Percentiles rank a stretch among this genome's conserved stretches.
These are phyloP conservation scores for Paramecium caudatum DNA, from an alignment of 73 alveolate species.

Conservation along the genomic window DNA sequence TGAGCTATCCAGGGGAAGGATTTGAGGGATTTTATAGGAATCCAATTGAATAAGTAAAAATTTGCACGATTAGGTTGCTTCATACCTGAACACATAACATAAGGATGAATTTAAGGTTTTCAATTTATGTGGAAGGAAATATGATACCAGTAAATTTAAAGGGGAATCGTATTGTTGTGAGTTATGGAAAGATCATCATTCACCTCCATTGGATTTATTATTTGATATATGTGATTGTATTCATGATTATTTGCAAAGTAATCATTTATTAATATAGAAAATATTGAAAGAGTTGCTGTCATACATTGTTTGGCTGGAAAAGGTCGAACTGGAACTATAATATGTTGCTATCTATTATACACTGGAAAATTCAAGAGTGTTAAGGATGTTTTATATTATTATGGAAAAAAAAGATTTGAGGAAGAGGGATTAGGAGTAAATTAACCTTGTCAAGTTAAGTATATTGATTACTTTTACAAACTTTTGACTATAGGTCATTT, in stretches of 20 bases:
- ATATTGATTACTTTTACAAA: slow-evolving; percentile 80
- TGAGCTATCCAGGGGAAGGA: slow-evolving; percentile 95
- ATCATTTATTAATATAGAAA: not conserved
- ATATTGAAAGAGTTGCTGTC: slow-evolving; percentile 69
- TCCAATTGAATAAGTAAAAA: slow-evolving; percentile 74
- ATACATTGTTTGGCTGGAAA: slow-evolving; percentile 91
- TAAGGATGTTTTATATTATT: slow-evolving; percentile 80
- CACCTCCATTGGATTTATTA: slow-evolving; percentile 88
- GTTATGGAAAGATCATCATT: slow-evolving; percentile 93
- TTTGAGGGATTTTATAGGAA: slow-evolving; percentile 80
- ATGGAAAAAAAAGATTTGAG: slow-evolving; percentile 80
- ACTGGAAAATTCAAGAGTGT: slow-evolving; percentile 81
- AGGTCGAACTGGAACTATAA: slow-evolving; percentile 90
- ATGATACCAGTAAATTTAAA: slow-evolving; percentile 85
- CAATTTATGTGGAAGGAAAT: slow-evolving; percentile 90
- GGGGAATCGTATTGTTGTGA: slow-evolving; percentile 78
- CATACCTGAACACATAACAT: slow-evolving; percentile 87
- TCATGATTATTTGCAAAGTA: slow-evolving; percentile 64
- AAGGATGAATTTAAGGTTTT: slow-evolving; percentile 82
- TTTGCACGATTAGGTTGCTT: slow-evolving; percentile 63
- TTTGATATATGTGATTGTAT: slow-evolving; percentile 90
- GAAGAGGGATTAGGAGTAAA: slow-evolving; percentile 85
- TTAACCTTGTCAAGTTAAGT: slow-evolving; percentile 81
- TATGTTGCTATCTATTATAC: slow-evolving; percentile 82
- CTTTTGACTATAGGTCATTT: slow-evolving; percentile 15